Evolutionary conservation across 305 asterid species (phyloP), one percentile per base, ranked within the genome.

Genomic region (Solanum hybrid): DNA sequence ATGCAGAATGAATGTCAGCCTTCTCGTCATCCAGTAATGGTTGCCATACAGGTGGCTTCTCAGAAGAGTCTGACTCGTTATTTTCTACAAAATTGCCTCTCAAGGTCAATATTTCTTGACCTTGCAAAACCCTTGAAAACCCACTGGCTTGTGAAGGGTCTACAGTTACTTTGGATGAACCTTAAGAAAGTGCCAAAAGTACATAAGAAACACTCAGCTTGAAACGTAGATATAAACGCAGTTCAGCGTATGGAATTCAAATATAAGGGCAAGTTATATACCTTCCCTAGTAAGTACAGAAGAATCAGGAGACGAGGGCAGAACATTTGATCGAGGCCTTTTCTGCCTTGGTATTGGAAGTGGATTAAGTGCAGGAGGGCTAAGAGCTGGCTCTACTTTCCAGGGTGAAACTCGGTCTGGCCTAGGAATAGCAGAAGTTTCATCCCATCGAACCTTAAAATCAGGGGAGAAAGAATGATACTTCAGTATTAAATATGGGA

Each of bases 331-430:
- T 89, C 98, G 94, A 78, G 97, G 98, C 92, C 99, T 94, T 94
- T 96, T 97, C 28, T 92, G 92, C 91, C 98, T 92, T 89, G 96
- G 84, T 74, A 94, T 94, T 10, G 98, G 97, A 90, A 95, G 95
- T 79, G 98, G 98, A 94, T 97, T 95, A 87, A 95, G 89, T 0
- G 97, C 93, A 83, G 98, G 94, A 88, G 95, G 97, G 89, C 95
- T 89, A 42, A 94, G 97, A 29, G 97, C 97, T 39, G 94, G 99
- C 76, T 97, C 99, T 90, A 96, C 92, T 88, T 97, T 93, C 99
- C 99, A 97, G 36, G 99, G 97, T 20, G 99, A 97, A 89, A 97
- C 99, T 91, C 97, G 94, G 51, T 95, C 98, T 24, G 99, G 99
- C 75, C 98, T 95, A 89, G 96, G 90, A 87, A 96, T 92, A 34